A percentile compares a stretch with the other conserved stretches of the same genome.
Conservation (phyloP, 495 filamentous ascomycete species). For the Tuber brumale region DNA sequence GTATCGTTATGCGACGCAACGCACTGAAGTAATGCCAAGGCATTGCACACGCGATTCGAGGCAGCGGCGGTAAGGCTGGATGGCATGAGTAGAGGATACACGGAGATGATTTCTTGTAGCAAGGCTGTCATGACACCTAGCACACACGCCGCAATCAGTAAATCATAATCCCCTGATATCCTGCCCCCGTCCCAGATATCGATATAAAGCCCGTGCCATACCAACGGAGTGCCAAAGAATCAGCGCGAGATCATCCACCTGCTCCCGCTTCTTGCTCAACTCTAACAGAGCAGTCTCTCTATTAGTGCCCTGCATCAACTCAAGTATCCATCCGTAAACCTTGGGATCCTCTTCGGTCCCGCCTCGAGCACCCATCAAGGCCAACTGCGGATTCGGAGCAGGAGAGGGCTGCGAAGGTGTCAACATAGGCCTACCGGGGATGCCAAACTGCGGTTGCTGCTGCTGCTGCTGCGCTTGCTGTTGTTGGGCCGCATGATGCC, state of each 20-base stretch:
- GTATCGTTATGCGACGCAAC: conserved; percentile 98
- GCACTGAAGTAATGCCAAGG: conserved; percentile 90
- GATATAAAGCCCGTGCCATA: conserved; percentile 47
- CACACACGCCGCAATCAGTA: conserved; percentile 14
- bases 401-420: conserved; percentile 40
- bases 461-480: conserved; percentile 30
- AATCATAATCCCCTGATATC: conserved; percentile 12
- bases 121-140: conserved; percentile 96
- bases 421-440: conserved; percentile 28
- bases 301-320: conserved; percentile 78
- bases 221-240: conserved; percentile 99
- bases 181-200: background rate
- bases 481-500: conserved; percentile 37
- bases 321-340: conserved; percentile 85
- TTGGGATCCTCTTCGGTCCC: conserved; percentile 87
- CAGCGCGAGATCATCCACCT: conserved; percentile 90
- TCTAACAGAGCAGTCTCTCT: conserved; percentile 89
- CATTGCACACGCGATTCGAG: conserved; percentile 96
- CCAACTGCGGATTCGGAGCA: conserved; percentile 52
- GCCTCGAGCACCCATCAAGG: conserved; percentile 47
- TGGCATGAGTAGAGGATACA: conserved; percentile 92
- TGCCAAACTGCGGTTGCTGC: conserved; percentile 35
- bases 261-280: conserved; percentile 96
- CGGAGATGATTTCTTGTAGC: conserved; percentile 96
- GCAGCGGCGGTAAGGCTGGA: conserved; percentile 94